These are phyloP conservation scores for Hibiscus tridactylites DNA, from an alignment of 345 rosid genomes.

Conservation along the genomic window DNA sequence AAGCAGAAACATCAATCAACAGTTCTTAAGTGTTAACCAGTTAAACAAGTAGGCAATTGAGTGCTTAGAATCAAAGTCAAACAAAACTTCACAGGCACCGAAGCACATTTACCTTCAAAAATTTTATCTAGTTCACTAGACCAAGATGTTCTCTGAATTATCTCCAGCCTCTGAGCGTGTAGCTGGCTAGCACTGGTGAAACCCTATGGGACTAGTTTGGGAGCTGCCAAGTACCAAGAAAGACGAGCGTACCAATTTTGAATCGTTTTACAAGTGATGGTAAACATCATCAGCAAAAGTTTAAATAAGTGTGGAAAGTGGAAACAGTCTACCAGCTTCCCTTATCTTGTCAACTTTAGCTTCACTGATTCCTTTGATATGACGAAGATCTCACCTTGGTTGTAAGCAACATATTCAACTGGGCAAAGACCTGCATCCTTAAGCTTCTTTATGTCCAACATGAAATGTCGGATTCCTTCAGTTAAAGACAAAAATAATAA, in stretches of 20 bases:
- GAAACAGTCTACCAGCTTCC: constrained; percentile 36
- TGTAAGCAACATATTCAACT: constrained; percentile 81
- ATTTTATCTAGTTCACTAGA: constrained; percentile 89
- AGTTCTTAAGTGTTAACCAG: background rate
- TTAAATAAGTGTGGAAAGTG: background rate
- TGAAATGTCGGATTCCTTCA: constrained; percentile 30
- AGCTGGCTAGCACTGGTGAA: no score
- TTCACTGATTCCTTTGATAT: no score
- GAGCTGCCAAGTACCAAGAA: no score
- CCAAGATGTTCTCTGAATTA: constrained; percentile 91
- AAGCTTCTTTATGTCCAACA: constrained; percentile 83
- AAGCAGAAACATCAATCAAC: background rate
- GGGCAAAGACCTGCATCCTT: constrained; percentile 91
- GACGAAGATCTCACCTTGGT: constrained; percentile 64
- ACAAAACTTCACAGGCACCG: background rate
- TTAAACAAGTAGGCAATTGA: background rate
- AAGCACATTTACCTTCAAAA: constrained; percentile 55
- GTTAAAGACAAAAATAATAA: background rate
- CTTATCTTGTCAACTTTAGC: no score
- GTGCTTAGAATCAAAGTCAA: background rate
- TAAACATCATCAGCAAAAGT: background rate
- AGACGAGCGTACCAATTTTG: no score
- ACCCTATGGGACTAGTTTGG: constrained; percentile 28
- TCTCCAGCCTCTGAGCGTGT: constrained; percentile 58
- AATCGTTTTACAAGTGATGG: background rate